These are phyloP conservation scores for Podospora anserina DNA, from an alignment of 495 filamentous ascomycete genomes.

Conservation along the genomic window DNA sequence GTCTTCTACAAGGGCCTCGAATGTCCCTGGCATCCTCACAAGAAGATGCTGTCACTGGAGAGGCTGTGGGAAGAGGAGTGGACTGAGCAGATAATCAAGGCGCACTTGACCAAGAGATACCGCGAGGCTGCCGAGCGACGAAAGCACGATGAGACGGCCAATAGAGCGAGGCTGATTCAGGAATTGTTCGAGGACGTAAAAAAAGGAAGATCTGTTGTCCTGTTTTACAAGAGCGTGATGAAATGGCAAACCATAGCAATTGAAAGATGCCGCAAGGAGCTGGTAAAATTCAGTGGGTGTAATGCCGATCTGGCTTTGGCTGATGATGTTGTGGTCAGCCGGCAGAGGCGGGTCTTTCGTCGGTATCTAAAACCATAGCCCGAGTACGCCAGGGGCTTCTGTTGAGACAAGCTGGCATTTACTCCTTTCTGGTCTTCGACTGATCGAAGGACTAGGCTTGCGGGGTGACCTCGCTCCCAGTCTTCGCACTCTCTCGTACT, in stretches of 20 bases:
- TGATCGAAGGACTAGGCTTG: background rate
- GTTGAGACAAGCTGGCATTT: background rate
- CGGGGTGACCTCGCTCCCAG: conserved; percentile 56
- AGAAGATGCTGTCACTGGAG: background rate
- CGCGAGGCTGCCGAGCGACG: background rate
- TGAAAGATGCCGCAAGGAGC: background rate
- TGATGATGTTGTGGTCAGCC: background rate
- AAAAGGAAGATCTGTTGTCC: background rate
- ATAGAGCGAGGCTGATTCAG: background rate
- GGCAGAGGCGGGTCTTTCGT: background rate
- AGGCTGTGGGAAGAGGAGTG: conserved; percentile 4
- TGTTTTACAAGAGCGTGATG: background rate
- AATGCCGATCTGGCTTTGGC: background rate
- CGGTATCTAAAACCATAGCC: background rate
- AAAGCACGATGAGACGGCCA: background rate
- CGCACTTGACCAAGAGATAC: conserved; percentile 3
- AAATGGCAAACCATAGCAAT: background rate
- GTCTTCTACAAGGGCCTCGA: conserved; percentile 1
- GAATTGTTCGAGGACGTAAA: background rate
- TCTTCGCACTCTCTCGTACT: conserved; percentile 62
- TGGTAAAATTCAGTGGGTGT: conserved; percentile 1
- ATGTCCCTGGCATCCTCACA: conserved; percentile 1
- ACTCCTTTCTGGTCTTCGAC: background rate
- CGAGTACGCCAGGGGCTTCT: background rate
- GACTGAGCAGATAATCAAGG: conserved; percentile 4